Conservation (phyloP, 495 filamentous ascomycete species). For the Neurospora tetrasperma region DNA sequence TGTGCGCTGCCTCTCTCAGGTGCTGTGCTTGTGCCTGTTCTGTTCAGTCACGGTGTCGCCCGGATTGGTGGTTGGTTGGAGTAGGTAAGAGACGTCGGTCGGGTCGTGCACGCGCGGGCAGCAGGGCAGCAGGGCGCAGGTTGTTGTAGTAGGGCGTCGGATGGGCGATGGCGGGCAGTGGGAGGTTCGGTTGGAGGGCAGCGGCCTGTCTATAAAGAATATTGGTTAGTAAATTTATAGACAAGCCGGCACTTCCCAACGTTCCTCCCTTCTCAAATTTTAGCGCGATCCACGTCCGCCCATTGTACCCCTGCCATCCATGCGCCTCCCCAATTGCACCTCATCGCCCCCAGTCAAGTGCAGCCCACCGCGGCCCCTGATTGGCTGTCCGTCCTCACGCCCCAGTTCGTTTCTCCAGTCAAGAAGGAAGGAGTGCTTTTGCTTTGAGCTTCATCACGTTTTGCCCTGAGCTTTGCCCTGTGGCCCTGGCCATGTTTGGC, state of each 20-base stretch:
- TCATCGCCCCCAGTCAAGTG: background rate
- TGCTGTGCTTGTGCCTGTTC: background rate
- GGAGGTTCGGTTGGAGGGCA: slow-evolving; percentile 29
- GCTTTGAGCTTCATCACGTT: background rate
- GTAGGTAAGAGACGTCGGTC: background rate
- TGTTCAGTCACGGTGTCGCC: slow-evolving; percentile 3
- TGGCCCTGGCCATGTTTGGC: background rate
- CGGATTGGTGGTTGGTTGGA: background rate
- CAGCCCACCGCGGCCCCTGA: background rate
- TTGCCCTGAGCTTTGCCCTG: background rate
- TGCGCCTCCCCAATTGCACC: slow-evolving; percentile 8
- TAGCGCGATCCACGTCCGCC: slow-evolving; percentile 23
- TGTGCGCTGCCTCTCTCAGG: background rate
- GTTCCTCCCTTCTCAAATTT: slow-evolving; percentile 20
- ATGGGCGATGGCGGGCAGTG: slow-evolving; percentile 12
- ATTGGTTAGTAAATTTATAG: slow-evolving; percentile 32
- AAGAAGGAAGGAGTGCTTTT: background rate
- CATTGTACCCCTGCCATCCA: slow-evolving; percentile 15
- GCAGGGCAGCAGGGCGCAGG: background rate
- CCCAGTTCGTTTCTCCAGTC: background rate
- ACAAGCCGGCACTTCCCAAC: slow-evolving; percentile 24
- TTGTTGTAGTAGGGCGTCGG: slow-evolving; percentile 6
- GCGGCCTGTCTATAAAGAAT: slow-evolving; percentile 29
- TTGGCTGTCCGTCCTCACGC: background rate
- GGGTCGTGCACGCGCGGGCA: background rate